phyloP scores from a whole-genome alignment of 179 eudicot species.

The Nepenthes alata region DNA sequence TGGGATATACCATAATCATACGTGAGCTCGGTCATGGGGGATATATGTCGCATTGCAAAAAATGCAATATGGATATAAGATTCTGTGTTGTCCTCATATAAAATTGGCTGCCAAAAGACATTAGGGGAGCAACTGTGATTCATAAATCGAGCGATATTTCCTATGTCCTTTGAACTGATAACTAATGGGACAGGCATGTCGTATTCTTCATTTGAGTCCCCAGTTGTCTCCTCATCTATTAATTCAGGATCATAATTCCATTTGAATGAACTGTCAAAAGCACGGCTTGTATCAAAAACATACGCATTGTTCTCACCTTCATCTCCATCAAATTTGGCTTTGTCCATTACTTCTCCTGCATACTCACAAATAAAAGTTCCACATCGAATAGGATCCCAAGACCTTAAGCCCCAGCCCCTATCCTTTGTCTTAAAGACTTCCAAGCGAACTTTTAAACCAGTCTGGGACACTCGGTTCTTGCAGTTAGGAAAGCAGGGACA shows the following conservation, averaged over 20 bases:
- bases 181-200: slow-evolving; percentile 35
- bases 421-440: slow-evolving; percentile 55
- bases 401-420: slow-evolving; percentile 59
- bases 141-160: slow-evolving; percentile 58
- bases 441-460: slow-evolving; percentile 30
- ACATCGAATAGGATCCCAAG: slow-evolving; percentile 54
- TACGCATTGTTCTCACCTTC: slow-evolving; percentile 22
- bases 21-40: slow-evolving; percentile 57
- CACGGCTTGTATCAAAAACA: slow-evolving; percentile 40
- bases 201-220: slow-evolving; percentile 15
- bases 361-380: slow-evolving; percentile 58
- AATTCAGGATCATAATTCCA: slow-evolving; percentile 15
- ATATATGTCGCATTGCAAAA: slow-evolving; percentile 45
- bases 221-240: slow-evolving; percentile 15
- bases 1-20: slow-evolving; percentile 38
- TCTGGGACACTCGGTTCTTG: slow-evolving; percentile 39
- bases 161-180: slow-evolving; percentile 38
- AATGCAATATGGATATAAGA: slow-evolving; percentile 36
- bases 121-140: slow-evolving; percentile 62
- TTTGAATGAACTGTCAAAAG: slow-evolving; percentile 15
- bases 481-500: slow-evolving; percentile 42
- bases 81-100: slow-evolving; percentile 31
- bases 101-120: slow-evolving; percentile 45
- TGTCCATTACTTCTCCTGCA: slow-evolving; percentile 44
- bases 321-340: slow-evolving; percentile 11